Evolutionary conservation across 2,329 filamentous ascomycete species (phyloP).

Genomic region (Exophiala sideris): DNA sequence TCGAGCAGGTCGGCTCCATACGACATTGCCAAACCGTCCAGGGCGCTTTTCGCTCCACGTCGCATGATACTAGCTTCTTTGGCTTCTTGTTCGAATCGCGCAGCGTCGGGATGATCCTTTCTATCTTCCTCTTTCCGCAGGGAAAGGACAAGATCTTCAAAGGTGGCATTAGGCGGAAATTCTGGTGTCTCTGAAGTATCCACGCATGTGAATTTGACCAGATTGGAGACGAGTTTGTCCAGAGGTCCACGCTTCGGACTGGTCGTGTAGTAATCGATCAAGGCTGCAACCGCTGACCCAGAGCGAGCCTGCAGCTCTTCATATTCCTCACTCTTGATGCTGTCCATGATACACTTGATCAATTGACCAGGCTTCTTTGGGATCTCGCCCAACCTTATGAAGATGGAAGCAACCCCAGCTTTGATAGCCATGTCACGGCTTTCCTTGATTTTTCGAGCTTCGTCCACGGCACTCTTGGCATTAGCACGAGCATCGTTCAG

Average conservation of each 20-base stretch:
- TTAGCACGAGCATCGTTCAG: conserved; percentile 73
- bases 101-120: conserved; percentile 85
- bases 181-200: conserved; percentile 97
- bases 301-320: conserved; percentile 82
- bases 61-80: conserved; percentile 85
- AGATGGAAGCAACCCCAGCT: conserved; percentile 78
- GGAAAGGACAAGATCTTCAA: conserved; percentile 80
- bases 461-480: conserved; percentile 69
- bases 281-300: conserved; percentile 74
- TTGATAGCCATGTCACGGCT: conserved; percentile 80
- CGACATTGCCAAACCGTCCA: conserved; percentile 77
- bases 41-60: conserved; percentile 86
- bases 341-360: conserved; percentile 98
- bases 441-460: conserved; percentile 74
- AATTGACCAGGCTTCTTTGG: conserved; percentile 91
- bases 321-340: conserved; percentile 92
- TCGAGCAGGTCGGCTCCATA: conserved; percentile 76
- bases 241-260: conserved; percentile 78
- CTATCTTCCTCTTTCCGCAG: conserved; percentile 97
- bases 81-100: conserved; percentile 83
- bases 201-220: conserved; percentile 96
- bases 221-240: conserved; percentile 91
- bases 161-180: conserved; percentile 75
- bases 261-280: conserved; percentile 82
- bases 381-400: conserved; percentile 81